Evolutionary conservation across 1,139 yeast species (phyloP), one percentile per base, ranked within the genome.

Genomic region (Hyphopichia khmerensis): DNA sequence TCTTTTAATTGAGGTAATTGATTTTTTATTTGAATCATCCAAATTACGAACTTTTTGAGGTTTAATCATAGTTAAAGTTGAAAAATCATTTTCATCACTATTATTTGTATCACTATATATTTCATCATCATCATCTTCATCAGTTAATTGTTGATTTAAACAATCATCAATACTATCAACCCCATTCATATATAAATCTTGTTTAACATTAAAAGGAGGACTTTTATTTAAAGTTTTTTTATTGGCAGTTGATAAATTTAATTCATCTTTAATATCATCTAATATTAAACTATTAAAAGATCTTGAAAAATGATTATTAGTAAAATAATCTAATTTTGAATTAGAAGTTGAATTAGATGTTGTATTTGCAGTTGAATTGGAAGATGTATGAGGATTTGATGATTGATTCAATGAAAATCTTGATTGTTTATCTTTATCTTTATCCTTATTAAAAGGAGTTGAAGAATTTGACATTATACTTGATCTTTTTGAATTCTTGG

Each of bases 221-320:
- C 74, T 67, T 47, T 69, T 69, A 48, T 67, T 69, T 37, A 70
- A 55, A 23, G 52, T 56, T 45, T 55, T 58, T 43, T 51, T 52
- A 40, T 45, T 45, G 35, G 40, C 40, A 11, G 38, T 32, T 2
- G 44, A 27, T 23, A 36, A 13, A 19, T 41, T 44, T 36, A 56
- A 36, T 15, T 57, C 61, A 32, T 61, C 64, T n/a, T 57, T 58
- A 38, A 52, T 48, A 46, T 73, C 79, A 30, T 72, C 77, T 37
- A 73, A 55, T 6, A 72, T 71, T 52, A 73, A 65, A 42, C 72
- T 65, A 52, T 72, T 73, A 61, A 73, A 73, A 14, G 77, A 71
- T 24, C 75, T 55, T 34, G 77, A 71, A 45, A 73, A 72, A 33
- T 69, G 69, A 47, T 66, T 61, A 51, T 70, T 68, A 38, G 76